Base-by-base conservation (phyloP, 371 early-diverging fungal species). In the Batkoa obscura region DNA sequence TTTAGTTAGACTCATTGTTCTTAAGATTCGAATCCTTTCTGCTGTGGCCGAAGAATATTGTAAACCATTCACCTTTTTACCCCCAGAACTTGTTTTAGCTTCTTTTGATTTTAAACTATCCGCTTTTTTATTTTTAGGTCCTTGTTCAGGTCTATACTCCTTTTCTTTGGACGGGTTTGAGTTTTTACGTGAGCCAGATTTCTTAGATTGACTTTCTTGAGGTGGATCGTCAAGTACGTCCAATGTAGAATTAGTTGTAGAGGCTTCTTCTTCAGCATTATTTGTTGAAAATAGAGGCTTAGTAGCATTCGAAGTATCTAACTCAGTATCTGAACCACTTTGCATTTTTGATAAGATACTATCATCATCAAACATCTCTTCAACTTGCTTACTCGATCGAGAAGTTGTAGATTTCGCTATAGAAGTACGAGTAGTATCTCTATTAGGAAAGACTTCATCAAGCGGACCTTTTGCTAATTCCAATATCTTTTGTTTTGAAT, bases 281-380 rank as follows among this genome's bases (percentile, higher is more conserved):
- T 39, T 34, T 34, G n/a, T 13, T 12, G 17, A 17, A n/a, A 38
- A 39, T 3, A 13, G 53, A 30, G 39, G 5, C 6, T 47, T 31
- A 31, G 47, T 31, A 3, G 8, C 38, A 30, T 15, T n/a, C 4
- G 53, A 39, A n/a, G 53, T 17, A 38, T 53, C 53, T 39, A 36
- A n/a, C 38, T 53, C 53, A 8, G 42, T 39, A 38, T 53, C 53
- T n/a, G 53, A 53, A 8, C 53, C 53, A 23, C 38, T 38, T 3
- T 13, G 34, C 5, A 39, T 5, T 39, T 53, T 53, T 6, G 4
- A 4, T 45, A 23, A 4, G 10, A 45, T 45, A 45, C 45, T 45
- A 4, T 45, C 45, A 23, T 45, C 17, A 45, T 45, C 45, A 45
- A 45, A 45, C 45, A 45, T 23, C 4, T 45, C 45, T 4, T 12